A percentile compares a stretch with the other conserved stretches of the same genome.
phyloP scores from a whole-genome alignment of 495 filamentous ascomycete species.

The Talaromyces stipitatus region DNA sequence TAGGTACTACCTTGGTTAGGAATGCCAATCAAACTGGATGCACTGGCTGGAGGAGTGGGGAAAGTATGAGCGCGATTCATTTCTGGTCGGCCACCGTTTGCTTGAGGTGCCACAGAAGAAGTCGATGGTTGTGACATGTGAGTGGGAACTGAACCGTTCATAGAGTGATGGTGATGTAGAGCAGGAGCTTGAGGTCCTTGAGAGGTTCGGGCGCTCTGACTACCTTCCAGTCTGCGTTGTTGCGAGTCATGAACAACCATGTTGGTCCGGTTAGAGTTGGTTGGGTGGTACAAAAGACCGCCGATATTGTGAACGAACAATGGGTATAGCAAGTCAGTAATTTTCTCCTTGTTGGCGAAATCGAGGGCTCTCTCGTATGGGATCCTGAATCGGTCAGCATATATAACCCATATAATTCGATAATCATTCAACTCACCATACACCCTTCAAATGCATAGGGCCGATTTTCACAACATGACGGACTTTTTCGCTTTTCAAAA shows the following conservation, averaged over 20 bases:
- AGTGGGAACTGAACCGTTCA: conserved; percentile 58
- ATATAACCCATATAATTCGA: background rate
- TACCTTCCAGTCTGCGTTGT: conserved; percentile 53
- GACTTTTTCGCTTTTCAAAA: conserved; percentile 94
- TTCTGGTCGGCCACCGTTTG: conserved; percentile 57
- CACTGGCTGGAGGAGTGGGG: conserved; percentile 88
- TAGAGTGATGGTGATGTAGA: conserved; percentile 68
- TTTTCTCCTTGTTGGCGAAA: conserved; percentile 99
- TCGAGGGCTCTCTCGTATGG: conserved; percentile 93
- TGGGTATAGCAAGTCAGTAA: conserved; percentile 90
- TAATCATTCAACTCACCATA: conserved; percentile 62
- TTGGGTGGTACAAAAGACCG: conserved; percentile 85
- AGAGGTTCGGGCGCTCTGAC: conserved; percentile 26
- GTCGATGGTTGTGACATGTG: conserved; percentile 60
- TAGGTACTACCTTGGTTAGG: conserved; percentile 64
- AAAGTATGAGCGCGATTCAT: conserved; percentile 83
- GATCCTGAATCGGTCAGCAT: conserved; percentile 61
- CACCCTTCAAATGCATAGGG: conserved; percentile 97
- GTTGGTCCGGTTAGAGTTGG: conserved; percentile 74
- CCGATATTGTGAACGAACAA: conserved; percentile 98
- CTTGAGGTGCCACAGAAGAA: conserved; percentile 63
- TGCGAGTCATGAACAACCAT: conserved; percentile 84
- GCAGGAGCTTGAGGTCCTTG: conserved; percentile 61
- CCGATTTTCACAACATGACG: conserved; percentile 98
- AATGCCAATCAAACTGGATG: conserved; percentile 82